A percentile compares a stretch with the other conserved stretches of the same genome.
These are phyloP conservation scores for Eleusine coracana DNA, from an alignment of 176 grass and related monocot species.

Conservation along the genomic window DNA sequence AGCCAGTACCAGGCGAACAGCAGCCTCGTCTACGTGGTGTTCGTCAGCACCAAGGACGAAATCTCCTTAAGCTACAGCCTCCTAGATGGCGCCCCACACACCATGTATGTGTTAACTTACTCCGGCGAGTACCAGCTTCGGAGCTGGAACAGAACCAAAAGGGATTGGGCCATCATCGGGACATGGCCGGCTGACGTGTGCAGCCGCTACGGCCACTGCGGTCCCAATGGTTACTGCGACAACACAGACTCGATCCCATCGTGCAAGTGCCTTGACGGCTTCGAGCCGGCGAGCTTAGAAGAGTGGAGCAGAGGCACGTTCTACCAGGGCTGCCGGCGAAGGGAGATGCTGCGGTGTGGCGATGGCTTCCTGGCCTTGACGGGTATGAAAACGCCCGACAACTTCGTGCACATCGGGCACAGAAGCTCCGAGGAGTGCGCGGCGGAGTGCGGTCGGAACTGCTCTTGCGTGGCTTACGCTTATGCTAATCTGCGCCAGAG, in stretches of 20 bases:
- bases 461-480: conserved; percentile 54
- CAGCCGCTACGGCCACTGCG: conserved; percentile 31
- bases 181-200: background rate
- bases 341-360: too few relatives aligned
- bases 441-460: conserved; percentile 42
- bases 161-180: background rate
- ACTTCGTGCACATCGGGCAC: conserved; percentile 7
- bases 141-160: background rate
- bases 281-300: too few relatives aligned
- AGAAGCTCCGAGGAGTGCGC: conserved; percentile 23
- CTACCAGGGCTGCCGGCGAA: too few relatives aligned
- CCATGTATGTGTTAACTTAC: conserved; percentile 1
- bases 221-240: conserved; percentile 39
- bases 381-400: too few relatives aligned
- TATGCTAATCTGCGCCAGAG: conserved; percentile 4
- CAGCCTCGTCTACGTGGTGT: background rate
- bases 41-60: background rate
- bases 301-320: too few relatives aligned
- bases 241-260: background rate
- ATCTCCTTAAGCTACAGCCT: conserved; percentile 1
- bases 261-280: too few relatives aligned
- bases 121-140: conserved; percentile 19
- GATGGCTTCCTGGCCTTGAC: too few relatives aligned
- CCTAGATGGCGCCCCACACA: conserved; percentile 13
- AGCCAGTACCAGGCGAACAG: background rate